Base-by-base conservation (phyloP, 1,139 yeast species). In the Arxiozyma telluris region DNA sequence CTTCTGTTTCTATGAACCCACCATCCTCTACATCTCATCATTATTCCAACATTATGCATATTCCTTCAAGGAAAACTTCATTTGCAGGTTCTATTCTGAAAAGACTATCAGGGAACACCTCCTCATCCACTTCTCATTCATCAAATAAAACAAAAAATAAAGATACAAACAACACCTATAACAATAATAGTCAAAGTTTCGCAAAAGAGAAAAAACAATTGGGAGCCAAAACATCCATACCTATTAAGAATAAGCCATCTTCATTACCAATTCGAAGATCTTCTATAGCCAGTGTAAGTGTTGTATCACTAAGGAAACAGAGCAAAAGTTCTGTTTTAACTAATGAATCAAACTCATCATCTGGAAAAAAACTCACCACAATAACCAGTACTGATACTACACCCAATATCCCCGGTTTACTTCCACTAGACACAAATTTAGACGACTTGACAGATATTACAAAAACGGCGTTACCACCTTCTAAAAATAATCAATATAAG, bases 371-470 rank as follows among this genome's bases (percentile, higher is more conserved):
- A 41, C 21, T 23, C 3, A 8, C 20, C n/a, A 8, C 18, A 12
- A 11, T 27, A 7, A 47, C 49, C 20, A 34, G 30, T 38, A 23
- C 43, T 21, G 43, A 22, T 38, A 38, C 49, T 3, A 34, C 42
- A 17, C 30, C 43, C 1, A 47, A 21, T 21, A 39, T 47, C n/a
- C 43, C 50, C 34, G 46, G 59, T n/a, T 56, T 59, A 18, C 65
- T 65, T 50, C 62, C 58, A 17, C 41, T 66, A 27, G 69, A 66
- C 49, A 64, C 68, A 6, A 65, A 66, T 51, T 54, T 66, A 34
- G 64, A 65, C 38, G 63, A 66, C 50, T 53, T 66, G 25, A 62
- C 68, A 2, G 69, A 64, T 54, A 64, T 66, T 18, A 66, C 69
- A 1, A 65, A 64, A 47, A 53, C 57, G 1, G 44, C 55, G n/a